Conservation (phyloP, 2,329 filamentous ascomycete genomes). For the Esteya vermicola region DNA sequence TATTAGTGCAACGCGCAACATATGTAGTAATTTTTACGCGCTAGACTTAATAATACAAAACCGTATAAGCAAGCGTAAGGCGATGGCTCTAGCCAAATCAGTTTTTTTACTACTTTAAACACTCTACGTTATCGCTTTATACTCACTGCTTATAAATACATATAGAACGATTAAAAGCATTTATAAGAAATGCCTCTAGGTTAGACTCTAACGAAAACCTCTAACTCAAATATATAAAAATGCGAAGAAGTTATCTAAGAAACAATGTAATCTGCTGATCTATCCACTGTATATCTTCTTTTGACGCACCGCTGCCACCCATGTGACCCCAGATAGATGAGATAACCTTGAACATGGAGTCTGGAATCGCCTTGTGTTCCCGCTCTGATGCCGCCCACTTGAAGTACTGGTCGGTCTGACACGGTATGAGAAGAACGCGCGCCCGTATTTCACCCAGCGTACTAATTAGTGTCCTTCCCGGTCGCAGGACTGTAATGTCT, state of each 20-base stretch:
- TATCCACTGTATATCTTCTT: constrained; percentile 5
- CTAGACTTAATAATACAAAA: too few relatives aligned
- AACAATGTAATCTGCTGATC: constrained; percentile 1
- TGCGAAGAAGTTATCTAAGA: background rate
- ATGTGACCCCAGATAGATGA: constrained; percentile 11
- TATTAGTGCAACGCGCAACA: too few relatives aligned
- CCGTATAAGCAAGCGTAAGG: too few relatives aligned
- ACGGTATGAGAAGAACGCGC: constrained; percentile 55
- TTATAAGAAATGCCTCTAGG: too few relatives aligned
- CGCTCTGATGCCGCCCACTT: constrained; percentile 66
- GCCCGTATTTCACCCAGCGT: constrained; percentile 58
- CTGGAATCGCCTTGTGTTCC: constrained; percentile 37
- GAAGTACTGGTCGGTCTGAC: constrained; percentile 67
- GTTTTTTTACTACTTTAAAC: too few relatives aligned
- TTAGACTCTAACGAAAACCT: constrained; percentile 1
- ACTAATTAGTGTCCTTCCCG: constrained; percentile 46
- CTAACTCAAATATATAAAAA: background rate
- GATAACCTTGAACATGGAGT: constrained; percentile 4
- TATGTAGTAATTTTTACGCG: too few relatives aligned
- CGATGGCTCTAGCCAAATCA: too few relatives aligned
- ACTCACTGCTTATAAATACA: too few relatives aligned
- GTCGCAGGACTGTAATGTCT: constrained; percentile 37
- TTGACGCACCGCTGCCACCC: constrained; percentile 4
- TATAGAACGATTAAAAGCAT: too few relatives aligned
- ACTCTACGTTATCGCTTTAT: too few relatives aligned